Base-by-base conservation (phyloP, 306 rosid genomes). In the Cicer cuneatum region DNA sequence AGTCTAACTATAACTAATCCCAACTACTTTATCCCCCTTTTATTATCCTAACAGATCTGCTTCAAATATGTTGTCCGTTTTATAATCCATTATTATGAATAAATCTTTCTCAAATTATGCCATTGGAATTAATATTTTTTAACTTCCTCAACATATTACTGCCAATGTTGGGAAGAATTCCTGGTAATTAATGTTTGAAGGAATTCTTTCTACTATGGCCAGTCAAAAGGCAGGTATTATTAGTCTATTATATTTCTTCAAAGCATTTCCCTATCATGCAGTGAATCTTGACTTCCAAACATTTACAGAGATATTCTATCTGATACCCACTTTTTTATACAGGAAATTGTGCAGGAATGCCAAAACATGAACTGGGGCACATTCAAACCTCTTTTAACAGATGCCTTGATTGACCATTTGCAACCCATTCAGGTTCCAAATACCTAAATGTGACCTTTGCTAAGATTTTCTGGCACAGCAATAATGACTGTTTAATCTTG, bases 311-410 rank as follows among this genome's bases (percentile, higher is more conserved):
- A 66, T 80, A 79, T 39, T 49, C 42, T 35, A 56, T 18, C 12
- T 33, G 48, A 29, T 33, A 61, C 78, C 43, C 18, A 70, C 42
- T 51, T 80, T 68, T 80, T 29, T 39, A 60, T 77, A 18, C 94
- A 93, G 98, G 98, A 91, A 83, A 89, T 92, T 75, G 81, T 54
- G 48, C 81, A 70, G 75, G 98, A 91, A 79, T 91, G 97, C 76
- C 84, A 79, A 78, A 86, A 80, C 73, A 88, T 91, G 98, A 94
- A 77, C 81, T 92, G 98, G 98, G 98, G 98, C 66, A 57, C 89
- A 14, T 94, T 94, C 85, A 94, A 94, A 78, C 11, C 73, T 76
- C 86, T 90, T 58, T 79, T 94, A 58, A 71, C 92, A 19, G 96
- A 94, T 64, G 87, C 88, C 39, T 72, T 94, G 90, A 84, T 91